Base-by-base conservation (phyloP, 1,284 basidiomycete genomes). In the Moesziomyces sp. region DNA sequence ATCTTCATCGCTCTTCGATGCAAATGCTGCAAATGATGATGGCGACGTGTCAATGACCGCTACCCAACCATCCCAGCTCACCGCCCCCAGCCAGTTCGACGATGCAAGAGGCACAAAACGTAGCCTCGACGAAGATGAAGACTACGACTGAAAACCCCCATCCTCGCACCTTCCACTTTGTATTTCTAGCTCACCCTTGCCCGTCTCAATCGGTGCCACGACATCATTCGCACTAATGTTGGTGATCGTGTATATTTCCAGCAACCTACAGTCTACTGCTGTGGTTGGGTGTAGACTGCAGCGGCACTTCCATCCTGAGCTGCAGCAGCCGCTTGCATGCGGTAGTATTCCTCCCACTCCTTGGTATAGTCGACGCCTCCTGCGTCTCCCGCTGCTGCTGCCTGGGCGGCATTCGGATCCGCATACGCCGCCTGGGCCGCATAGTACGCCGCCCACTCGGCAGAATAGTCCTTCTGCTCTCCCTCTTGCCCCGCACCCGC, bases 361-460 rank as follows among this genome's bases (percentile, higher is more conserved):
- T 83, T 83, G 19, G 77, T 70, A 52, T 83, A 83, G 55, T 83
- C 82, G 30, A 61, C 58, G 5, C 16, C 47, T 14, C 34, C 45
- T 57, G 57, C 42, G 30, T 52, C 34, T 14, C 51, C 57, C 28
- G 52, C 55, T 30, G 23, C 30, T 55, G 61, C 53, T 60, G 57
- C 57, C 3, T 52, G 58, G 8, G 49, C 64, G 13, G 52, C 73
- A n/a, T 52, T 57, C 9, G 58, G 63, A 42, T 42, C 65, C 0
- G 56, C 58, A 10, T 64, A 59, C 0, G 74, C 78, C 2, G 74
- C 76, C 24, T 80, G 75, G 7, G 74, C 75, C 0, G 79, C 79
- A 43, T 83, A 83, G 52, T 83, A 83, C 0, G 81, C 78, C 16
- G 81, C 81, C 81, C 81, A 82, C 52, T 82, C 80, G n/a, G 80